Percentiles rank a stretch among this genome's conserved stretches.
phyloP scores from a whole-genome alignment of 2,329 filamentous ascomycete species.

The Hymenoscyphus infarciens region DNA sequence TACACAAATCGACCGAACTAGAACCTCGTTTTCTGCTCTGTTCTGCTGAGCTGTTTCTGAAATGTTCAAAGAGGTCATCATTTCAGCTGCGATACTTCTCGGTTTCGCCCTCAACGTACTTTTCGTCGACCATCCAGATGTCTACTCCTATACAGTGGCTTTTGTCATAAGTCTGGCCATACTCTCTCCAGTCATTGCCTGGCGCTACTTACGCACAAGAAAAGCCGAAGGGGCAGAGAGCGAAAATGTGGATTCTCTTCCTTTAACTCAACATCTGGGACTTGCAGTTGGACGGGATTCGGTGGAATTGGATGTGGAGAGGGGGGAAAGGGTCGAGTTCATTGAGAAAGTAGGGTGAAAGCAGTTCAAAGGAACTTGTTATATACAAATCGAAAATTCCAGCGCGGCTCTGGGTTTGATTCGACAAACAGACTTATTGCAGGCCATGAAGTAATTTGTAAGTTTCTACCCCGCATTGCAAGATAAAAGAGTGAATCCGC shows the following conservation, averaged over 20 bases:
- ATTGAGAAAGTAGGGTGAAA: neutral
- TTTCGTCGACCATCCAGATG: constrained; percentile 25
- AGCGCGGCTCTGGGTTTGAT: neutral
- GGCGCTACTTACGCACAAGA: constrained; percentile 11
- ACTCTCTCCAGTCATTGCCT: constrained; percentile 19
- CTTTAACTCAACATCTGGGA: neutral
- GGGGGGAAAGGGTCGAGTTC: neutral
- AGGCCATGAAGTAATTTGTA: neutral
- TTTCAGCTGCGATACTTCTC: constrained; percentile 25
- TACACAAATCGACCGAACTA: neutral
- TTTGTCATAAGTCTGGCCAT: constrained; percentile 21
- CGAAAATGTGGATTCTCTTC: neutral
- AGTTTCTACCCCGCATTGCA: neutral
- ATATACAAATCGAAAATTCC: neutral
- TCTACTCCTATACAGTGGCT: constrained; percentile 23
- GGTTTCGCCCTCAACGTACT: constrained; percentile 24
- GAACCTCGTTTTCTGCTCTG: neutral
- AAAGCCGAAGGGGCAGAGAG: neutral
- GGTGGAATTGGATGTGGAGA: neutral
- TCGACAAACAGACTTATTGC: neutral
- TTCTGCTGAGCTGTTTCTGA: neutral
- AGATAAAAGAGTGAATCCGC: neutral
- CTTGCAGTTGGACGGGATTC: neutral
- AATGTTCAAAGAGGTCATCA: constrained; percentile 25
- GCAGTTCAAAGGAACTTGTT: neutral